A percentile compares a stretch with the other conserved stretches of the same genome.
These are phyloP conservation scores for Capniomyces stellatus DNA, from an alignment of 371 early-diverging fungal species.

Conservation along the genomic window DNA sequence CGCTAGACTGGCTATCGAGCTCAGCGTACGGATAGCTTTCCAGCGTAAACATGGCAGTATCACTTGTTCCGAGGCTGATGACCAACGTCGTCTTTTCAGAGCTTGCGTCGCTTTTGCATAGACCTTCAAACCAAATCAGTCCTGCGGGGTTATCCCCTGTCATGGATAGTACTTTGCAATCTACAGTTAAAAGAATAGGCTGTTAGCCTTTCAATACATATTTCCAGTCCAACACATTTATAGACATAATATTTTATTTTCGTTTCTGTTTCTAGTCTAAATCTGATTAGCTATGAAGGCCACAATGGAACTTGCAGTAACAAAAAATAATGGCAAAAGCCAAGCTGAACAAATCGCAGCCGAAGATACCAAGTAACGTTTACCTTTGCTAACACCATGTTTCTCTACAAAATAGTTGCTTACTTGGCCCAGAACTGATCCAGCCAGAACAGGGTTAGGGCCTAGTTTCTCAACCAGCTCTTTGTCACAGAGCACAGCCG, in stretches of 20 bases:
- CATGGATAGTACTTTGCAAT: constrained; percentile 42
- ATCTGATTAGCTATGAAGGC: too few species aligned
- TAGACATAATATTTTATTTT: too few species aligned
- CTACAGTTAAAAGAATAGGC: constrained; percentile 12
- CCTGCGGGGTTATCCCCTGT: constrained; percentile 76
- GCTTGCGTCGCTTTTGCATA: constrained; percentile 18
- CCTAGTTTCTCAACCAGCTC: constrained; percentile 20
- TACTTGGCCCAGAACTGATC: constrained; percentile 13
- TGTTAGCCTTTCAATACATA: constrained; percentile 1
- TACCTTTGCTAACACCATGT: constrained; percentile 8
- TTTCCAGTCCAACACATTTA: too few species aligned
- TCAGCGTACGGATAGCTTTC: constrained; percentile 26
- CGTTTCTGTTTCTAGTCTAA: too few species aligned
- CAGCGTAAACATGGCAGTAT: constrained; percentile 50
- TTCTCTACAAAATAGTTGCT: constrained; percentile 20
- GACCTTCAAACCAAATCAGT: constrained; percentile 35
- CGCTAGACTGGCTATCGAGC: constrained; percentile 18
- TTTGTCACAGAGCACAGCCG: constrained; percentile 21
- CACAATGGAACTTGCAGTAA: too few species aligned
- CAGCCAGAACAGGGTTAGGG: constrained; percentile 13
- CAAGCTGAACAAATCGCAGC: background rate
- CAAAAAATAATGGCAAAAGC: background rate
- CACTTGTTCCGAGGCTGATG: constrained; percentile 61
- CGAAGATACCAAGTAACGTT: background rate
- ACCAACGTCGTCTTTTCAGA: constrained; percentile 27